phyloP scores from a whole-genome alignment of 2,329 filamentous ascomycete genomes.

The Helotiales sp. region DNA sequence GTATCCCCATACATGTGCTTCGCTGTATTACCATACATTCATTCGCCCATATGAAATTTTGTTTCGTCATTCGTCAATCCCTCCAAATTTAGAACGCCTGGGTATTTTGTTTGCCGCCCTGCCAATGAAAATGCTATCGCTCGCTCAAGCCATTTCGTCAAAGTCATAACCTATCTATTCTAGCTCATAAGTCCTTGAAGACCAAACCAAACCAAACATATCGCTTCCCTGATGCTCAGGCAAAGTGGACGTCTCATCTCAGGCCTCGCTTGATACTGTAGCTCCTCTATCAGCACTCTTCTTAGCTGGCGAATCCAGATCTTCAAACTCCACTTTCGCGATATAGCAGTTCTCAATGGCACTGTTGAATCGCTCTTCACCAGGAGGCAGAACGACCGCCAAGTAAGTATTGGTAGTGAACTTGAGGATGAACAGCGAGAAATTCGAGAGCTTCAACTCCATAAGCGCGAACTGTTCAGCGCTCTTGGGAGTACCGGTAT shows the following conservation, averaged over 20 bases:
- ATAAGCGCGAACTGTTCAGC: conserved; percentile 81
- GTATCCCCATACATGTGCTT: neutral
- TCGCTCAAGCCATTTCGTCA: conserved; percentile 2
- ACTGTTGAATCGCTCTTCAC: conserved; percentile 88
- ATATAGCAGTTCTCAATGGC: conserved; percentile 90
- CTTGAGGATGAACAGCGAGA: conserved; percentile 93
- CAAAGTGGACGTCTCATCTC: neutral
- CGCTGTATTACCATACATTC: neutral
- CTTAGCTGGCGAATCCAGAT: conserved; percentile 59
- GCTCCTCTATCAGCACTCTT: conserved; percentile 39
- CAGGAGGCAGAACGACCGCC: conserved; percentile 87
- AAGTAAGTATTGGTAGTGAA: conserved; percentile 98
- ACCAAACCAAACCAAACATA: neutral
- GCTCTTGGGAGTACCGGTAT: conserved; percentile 79
- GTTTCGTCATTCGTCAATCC: neutral
- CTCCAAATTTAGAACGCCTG: conserved; percentile 2
- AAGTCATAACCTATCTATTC: neutral
- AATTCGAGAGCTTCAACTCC: conserved; percentile 78
- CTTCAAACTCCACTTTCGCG: conserved; percentile 80
- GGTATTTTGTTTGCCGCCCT: conserved; percentile 7
- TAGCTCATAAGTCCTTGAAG: neutral
- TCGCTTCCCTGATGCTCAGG: neutral
- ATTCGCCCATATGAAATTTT: neutral
- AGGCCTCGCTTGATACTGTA: conserved; percentile 15
- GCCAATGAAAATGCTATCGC: conserved; percentile 5